Base-by-base conservation (phyloP, 495 filamentous ascomycete genomes). In the Xylaria flabelliformis region DNA sequence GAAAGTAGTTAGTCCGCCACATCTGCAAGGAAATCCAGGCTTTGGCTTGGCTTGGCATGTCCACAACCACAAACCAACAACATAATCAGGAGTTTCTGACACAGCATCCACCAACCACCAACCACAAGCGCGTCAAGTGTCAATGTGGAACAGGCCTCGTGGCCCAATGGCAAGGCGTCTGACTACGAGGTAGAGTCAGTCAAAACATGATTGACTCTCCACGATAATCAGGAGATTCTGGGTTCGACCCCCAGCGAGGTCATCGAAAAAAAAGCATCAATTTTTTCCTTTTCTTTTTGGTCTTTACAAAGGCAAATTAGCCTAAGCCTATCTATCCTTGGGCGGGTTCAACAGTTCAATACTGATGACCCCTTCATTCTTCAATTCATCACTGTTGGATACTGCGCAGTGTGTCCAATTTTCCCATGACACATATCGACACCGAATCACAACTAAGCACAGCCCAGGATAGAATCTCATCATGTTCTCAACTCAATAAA, bases 111-210 rank as follows among this genome's bases (percentile, higher is more conserved):
- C 26, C 26, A 29, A 36, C n/a, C n/a, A n/a, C 32, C 32, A 34
- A 36, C 6, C 34, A 36, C 34, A 4, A 36, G 4, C 6, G 6
- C 34, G 6, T 0, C 34, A 36, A 36, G 34, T 3, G 34, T 36
- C 34, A 36, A 36, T 36, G 34, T 36, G 34, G 34, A 36, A 7
- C 6, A 12, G 59, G 62, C 62, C 62, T 65, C 63, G 63, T 65
- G 63, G 63, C 63, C 63, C 63, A 65, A 65, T 65, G 63, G 63
- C 63, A 64, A 64, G 61, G 61, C 61, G 61, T 64, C 61, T 64
- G 61, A 64, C 61, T 64, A 64, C 61, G 61, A 64, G 8, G 5
- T 2, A 26, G 34, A 32, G 55, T 58, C 26, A 32, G 26, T 58
- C 26, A 34, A 6, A 1, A 0, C 19, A 59, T 4, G 58, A 61